Base-by-base conservation (phyloP, 768 basidiomycete genomes). In the Hygrophorus pudorinus region DNA sequence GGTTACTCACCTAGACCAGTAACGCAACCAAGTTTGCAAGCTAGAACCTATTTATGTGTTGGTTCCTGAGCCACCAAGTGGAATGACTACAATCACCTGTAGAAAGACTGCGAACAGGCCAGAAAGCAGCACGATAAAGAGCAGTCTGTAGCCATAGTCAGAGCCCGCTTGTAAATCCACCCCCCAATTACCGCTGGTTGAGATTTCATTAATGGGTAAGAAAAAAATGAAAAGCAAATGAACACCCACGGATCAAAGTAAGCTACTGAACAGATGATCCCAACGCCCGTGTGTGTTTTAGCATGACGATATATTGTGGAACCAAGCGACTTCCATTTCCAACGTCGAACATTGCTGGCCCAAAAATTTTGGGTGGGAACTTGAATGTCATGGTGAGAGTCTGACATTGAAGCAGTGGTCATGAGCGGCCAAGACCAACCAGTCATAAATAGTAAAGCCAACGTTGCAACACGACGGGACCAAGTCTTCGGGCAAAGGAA, bases 81-180 rank as follows among this genome's bases (percentile, higher is more conserved):
- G 20, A 27, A 35, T 24, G 13, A 48, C 36, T 6, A 12, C 13
- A 59, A 61, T 31, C 37, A 77, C 85, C 75, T 96, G 93, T 12
- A 92, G 68, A 49, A 86, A 78, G 2, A 85, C 81, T 12, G 88
- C 91, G 44, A 87, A 79, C 6, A 93, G 50, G 8, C 90, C 90
- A 1, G 92, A 69, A 14, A 96, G 59, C 5, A 96, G 71, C 9
- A 98, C 81, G 12, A 88, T 70, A 61, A 94, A 93, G 24, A 98
- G 73, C 11, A 93, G 70, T 48, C 75, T 76, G 62, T 94, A 96
- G 1, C 93, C 91, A 57, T 74, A 93, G 45, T 79, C 60, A 14
- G 85, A 84, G 8, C 90, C 90, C 1, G 90, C 90, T 61, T 87
- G 82, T 6, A 93, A 66, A 64, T 92, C 90, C 12, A 91, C 89